Conservation (phyloP, 306 rosid species). For the Quercus aquifolioides region DNA sequence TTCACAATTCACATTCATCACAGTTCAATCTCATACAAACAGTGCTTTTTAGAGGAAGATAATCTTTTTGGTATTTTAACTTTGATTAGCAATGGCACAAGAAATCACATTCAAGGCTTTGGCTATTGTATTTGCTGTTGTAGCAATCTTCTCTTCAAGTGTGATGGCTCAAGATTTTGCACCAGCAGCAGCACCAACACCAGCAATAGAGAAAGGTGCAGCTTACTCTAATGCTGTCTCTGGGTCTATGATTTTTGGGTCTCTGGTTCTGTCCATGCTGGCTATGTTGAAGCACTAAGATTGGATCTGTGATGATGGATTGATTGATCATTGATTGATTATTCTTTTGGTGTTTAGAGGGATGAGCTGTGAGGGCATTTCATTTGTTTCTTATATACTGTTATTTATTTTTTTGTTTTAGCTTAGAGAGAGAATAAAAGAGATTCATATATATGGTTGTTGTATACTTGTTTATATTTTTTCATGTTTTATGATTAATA, state of each 20-base stretch:
- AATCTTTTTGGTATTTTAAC: no score
- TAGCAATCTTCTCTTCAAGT: constrained; percentile 19
- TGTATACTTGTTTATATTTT: background rate
- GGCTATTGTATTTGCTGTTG: background rate
- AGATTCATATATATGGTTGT: background rate
- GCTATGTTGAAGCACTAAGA: constrained; percentile 26
- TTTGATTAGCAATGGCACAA: constrained; percentile 32
- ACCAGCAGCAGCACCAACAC: constrained; percentile 21
- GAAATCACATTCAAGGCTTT: constrained; percentile 8
- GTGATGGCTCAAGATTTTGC: constrained; percentile 30
- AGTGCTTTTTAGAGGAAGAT: no score
- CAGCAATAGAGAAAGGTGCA: constrained; percentile 18
- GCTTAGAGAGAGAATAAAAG: constrained; percentile 20
- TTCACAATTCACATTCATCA: background rate
- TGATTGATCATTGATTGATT: background rate
- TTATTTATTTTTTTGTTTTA: constrained; percentile 20
- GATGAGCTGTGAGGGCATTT: background rate
- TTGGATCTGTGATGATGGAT: background rate
- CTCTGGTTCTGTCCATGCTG: constrained; percentile 22
- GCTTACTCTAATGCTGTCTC: constrained; percentile 26
- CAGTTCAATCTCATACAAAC: no score
- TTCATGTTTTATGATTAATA: background rate
- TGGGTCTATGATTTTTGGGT: constrained; percentile 29
- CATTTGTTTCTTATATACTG: background rate
- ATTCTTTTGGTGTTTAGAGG: background rate